Evolutionary conservation across 768 basidiomycete species (phyloP).

Genomic region (Boletus vermiculosoides): DNA sequence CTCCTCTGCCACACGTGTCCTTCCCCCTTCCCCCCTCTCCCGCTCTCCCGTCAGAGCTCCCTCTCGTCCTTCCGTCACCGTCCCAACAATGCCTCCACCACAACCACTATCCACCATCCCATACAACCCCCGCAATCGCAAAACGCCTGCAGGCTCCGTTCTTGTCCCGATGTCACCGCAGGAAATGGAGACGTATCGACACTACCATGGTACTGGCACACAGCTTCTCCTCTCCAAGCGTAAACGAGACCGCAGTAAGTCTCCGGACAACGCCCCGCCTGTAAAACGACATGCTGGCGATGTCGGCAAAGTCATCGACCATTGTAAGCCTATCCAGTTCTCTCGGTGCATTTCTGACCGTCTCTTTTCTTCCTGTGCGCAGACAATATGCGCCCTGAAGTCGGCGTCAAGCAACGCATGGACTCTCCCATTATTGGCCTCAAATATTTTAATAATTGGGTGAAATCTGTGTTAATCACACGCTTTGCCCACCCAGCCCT

Average conservation of each 20-base stretch:
- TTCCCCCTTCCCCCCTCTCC: conserved; percentile 32
- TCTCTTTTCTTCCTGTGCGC: background rate
- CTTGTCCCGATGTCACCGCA: conserved; percentile 61
- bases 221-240: conserved; percentile 50
- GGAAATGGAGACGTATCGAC: conserved; percentile 60
- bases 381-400: conserved; percentile 95
- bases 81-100: conserved; percentile 29
- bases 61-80: conserved; percentile 33
- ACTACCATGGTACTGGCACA: conserved; percentile 56
- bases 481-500: conserved; percentile 80
- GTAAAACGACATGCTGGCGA: conserved; percentile 62
- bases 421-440: conserved; percentile 95
- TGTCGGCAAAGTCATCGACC: conserved; percentile 68
- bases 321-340: conserved; percentile 51
- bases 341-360: conserved; percentile 4
- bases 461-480: conserved; percentile 94
- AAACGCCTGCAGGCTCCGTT: conserved; percentile 59
- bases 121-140: conserved; percentile 63
- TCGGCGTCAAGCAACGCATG: conserved; percentile 78
- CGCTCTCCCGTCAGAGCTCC: conserved; percentile 25
- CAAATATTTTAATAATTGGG: conserved; percentile 99
- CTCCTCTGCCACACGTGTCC: conserved; percentile 22
- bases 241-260: conserved; percentile 45
- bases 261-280: conserved; percentile 41
- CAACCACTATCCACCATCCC: conserved; percentile 41